phyloP scores from a whole-genome alignment of 1,284 basidiomycete genomes.

The Cryptococcus amylolentus region DNA sequence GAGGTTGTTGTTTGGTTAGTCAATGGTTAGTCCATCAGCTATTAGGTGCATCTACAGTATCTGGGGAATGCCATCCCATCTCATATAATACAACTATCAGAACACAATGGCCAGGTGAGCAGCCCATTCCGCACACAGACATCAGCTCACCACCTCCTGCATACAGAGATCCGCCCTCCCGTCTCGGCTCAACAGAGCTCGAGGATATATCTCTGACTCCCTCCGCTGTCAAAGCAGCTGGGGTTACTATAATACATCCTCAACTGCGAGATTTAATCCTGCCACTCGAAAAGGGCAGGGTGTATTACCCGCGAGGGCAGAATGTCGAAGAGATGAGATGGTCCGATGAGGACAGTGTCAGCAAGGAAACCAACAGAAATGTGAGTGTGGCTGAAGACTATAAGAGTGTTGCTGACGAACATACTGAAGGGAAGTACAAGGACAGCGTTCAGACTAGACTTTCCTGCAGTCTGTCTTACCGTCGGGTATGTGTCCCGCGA shows the following conservation, averaged over 20 bases:
- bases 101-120: conserved; percentile 17
- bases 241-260: conserved; percentile 46
- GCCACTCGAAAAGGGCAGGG: conserved; percentile 31
- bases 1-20: too few species aligned
- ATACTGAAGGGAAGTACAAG: conserved; percentile 9
- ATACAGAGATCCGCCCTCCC: conserved; percentile 31
- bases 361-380: background rate
- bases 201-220: conserved; percentile 37
- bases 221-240: conserved; percentile 26
- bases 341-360: conserved; percentile 6
- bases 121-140: background rate
- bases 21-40: too few species aligned
- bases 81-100: background rate
- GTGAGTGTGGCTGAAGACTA: background rate
- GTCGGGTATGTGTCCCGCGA: conserved; percentile 32
- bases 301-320: conserved; percentile 38
- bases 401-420: background rate
- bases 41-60: too few species aligned
- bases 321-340: conserved; percentile 34
- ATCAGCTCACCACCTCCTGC: background rate
- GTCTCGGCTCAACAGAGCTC: conserved; percentile 34
- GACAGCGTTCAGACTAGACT: conserved; percentile 32
- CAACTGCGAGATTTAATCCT: conserved; percentile 48
- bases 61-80: too few species aligned
- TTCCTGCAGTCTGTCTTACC: conserved; percentile 44